Evolutionary conservation across 2,329 filamentous ascomycete genomes (phyloP), one percentile per base, ranked within the genome.

Genomic region (Fusarium nanum): DNA sequence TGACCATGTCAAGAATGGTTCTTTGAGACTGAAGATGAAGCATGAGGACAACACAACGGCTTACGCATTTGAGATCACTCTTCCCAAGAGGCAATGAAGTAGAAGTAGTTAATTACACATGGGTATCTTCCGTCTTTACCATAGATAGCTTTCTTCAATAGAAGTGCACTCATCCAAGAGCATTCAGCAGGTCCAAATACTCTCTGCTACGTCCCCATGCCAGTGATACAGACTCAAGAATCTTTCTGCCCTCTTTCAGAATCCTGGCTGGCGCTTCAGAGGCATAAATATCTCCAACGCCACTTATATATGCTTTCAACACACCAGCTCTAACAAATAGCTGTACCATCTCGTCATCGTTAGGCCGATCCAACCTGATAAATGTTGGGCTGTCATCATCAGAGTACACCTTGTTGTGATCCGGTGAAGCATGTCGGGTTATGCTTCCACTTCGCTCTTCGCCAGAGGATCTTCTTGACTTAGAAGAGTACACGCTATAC

Each of bases 301-400:
- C 85, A 11, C 81, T 83, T 11, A 88, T 79, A 63, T 84, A 82
- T 1, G 82, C 85, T 20, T 78, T 79, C 82, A 89, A 87, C 1
- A 69, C 60, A 0, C 86, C 87, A 18, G 82, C 78, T 13, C 82
- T 78, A 1, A 89, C 85, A 72, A 86, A 89, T 3, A 84, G 76
- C 68, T 89, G 87, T 2, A 88, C 86, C 50, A 88, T 80, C 69
- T 88, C 86, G 72, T 89, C 87, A 65, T 88, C 86, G 4, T 83
- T 83, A 0, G 87, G 87, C 12, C 86, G 79, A 59, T 89, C 87
- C 0, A 89, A 77, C 20, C 85, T 82, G 40, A 88, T 85, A 11
- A 85, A 83, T 0, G 76, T 79, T 0, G 83, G 80, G 2, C 40
- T 67, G 3, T 66, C 60, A 6, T 67, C 47, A 1, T 53, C 60